Conservation (phyloP, 257 asterid genomes). For the Primulina eburnea region DNA sequence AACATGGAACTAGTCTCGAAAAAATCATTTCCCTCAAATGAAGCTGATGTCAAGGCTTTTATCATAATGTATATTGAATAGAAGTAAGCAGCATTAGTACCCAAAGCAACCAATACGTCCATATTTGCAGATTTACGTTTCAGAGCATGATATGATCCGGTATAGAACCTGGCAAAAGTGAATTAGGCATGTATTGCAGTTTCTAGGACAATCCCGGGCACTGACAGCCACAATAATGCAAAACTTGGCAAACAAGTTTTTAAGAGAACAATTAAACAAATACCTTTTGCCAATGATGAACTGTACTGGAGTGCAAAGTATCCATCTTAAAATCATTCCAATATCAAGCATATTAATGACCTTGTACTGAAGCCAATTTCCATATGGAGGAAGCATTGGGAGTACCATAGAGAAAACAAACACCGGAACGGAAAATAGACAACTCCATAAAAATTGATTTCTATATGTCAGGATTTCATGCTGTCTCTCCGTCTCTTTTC, state of each 20-base stretch:
- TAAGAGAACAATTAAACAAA: constrained; percentile 9
- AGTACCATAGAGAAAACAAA: constrained; percentile 80
- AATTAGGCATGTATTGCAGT: constrained; percentile 17
- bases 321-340: constrained; percentile 84
- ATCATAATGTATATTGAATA: constrained; percentile 75
- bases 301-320: constrained; percentile 96
- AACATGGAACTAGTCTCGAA: constrained; percentile 98
- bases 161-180: constrained; percentile 71
- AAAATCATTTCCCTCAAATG: constrained; percentile 95
- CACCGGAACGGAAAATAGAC: constrained; percentile 82
- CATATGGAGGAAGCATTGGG: constrained; percentile 94
- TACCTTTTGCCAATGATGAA: constrained; percentile 91
- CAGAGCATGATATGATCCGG: constrained; percentile 90
- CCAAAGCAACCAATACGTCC: constrained; percentile 99
- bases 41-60: constrained; percentile 63
- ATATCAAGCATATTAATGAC: constrained; percentile 73
- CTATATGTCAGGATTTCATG: constrained; percentile 61
- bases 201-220: not conserved
- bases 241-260: not conserved
- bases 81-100: constrained; percentile 96
- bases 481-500: constrained; percentile 67
- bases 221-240: not conserved
- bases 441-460: constrained; percentile 83
- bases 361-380: constrained; percentile 84
- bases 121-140: constrained; percentile 85